Evolutionary conservation across 2,329 filamentous ascomycete species (phyloP).

Genomic region (Leptographium galeiforme): DNA sequence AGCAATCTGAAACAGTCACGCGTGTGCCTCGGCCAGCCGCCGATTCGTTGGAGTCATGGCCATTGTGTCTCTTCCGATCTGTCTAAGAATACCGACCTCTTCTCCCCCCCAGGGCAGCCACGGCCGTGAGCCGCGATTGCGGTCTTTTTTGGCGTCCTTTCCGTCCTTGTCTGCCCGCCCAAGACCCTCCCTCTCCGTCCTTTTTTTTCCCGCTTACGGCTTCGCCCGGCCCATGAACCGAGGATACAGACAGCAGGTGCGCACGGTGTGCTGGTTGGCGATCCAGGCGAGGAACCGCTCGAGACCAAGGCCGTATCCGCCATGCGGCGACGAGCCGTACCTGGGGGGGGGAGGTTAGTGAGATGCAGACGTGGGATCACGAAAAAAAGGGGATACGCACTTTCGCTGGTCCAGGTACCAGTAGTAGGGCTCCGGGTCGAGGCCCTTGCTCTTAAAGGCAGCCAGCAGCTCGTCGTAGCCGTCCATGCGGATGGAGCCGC

Average conservation of each 20-base stretch:
- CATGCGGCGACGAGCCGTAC: conserved; percentile 49
- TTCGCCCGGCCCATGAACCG: conserved; percentile 72
- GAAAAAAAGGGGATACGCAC: conserved; percentile 37
- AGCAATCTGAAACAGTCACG: too few species aligned
- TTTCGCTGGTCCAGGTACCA: conserved; percentile 98
- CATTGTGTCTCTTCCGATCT: too few species aligned
- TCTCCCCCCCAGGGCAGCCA: too few species aligned
- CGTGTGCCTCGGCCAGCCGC: too few species aligned
- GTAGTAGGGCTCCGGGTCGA: conserved; percentile 78
- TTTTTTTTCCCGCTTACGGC: conserved; percentile 33
- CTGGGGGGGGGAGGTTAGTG: conserved; percentile 24
- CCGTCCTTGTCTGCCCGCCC: too few species aligned
- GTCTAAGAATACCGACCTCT: too few species aligned
- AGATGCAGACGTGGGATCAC: neutral
- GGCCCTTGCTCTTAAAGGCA: conserved; percentile 76
- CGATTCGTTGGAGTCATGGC: too few species aligned
- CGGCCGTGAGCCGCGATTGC: too few species aligned
- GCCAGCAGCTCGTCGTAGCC: conserved; percentile 79
- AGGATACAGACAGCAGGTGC: conserved; percentile 61
- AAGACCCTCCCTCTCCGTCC: too few species aligned
- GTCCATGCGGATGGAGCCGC: conserved; percentile 92
- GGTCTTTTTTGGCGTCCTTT: too few species aligned
- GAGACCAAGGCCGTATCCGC: conserved; percentile 48
- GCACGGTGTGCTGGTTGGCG: conserved; percentile 49
- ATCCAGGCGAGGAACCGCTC: conserved; percentile 64